Percentiles rank a stretch among this genome's conserved stretches.
Evolutionary conservation across 352 stramenopile species (phyloP).

Genomic region (Globisporangium radiosum): DNA sequence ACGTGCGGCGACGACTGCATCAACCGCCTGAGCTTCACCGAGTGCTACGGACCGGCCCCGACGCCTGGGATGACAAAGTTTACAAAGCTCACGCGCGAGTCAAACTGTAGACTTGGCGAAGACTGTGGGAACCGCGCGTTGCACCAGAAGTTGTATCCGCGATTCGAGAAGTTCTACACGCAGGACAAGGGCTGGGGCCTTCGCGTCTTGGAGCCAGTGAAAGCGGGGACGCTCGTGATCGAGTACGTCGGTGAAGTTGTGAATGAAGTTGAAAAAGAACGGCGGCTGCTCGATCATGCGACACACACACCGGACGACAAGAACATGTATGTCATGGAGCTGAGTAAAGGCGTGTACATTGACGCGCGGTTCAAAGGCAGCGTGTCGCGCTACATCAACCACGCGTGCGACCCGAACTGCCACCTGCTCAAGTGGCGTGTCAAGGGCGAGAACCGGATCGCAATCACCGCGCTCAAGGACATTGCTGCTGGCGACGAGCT

Average conservation of each 20-base stretch:
- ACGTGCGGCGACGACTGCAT: constrained; percentile 90
- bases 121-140: constrained; percentile 90
- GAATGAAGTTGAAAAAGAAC: constrained; percentile 88
- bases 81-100: constrained; percentile 69
- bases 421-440: constrained; percentile 94
- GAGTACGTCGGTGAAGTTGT: constrained; percentile 96
- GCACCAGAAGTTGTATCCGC: constrained; percentile 71
- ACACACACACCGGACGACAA: constrained; percentile 89
- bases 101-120: constrained; percentile 89
- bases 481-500: constrained; percentile 88
- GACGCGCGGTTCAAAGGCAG: constrained; percentile 92
- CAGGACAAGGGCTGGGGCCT: constrained; percentile 91
- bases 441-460: constrained; percentile 88
- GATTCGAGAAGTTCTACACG: constrained; percentile 70
- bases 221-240: constrained; percentile 85
- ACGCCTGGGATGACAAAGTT: constrained; percentile 45
- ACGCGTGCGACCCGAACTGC: constrained; percentile 96
- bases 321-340: constrained; percentile 96
- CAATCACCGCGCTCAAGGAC: constrained; percentile 88
- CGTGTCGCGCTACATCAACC: constrained; percentile 96
- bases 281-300: constrained; percentile 77
- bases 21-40: constrained; percentile 89
- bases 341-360: constrained; percentile 91
- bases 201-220: constrained; percentile 69
- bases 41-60: constrained; percentile 84